A percentile compares a stretch with the other conserved stretches of the same genome.
phyloP scores from a whole-genome alignment of 192 early-diverging fungal genomes.

The Coemansia sp. region DNA sequence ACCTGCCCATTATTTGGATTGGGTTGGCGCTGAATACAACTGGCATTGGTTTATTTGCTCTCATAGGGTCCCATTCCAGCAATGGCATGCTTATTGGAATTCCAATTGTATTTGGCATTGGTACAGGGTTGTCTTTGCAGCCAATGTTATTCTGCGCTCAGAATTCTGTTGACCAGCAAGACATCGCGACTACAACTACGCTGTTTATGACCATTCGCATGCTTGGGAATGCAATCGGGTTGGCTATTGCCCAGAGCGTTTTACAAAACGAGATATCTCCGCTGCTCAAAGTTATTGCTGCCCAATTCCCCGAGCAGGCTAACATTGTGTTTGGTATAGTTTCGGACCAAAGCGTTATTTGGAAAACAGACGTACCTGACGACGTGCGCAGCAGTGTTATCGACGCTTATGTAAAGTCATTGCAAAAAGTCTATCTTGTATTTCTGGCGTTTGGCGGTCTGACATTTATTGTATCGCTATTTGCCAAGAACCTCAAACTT shows the following conservation, averaged over 20 bases:
- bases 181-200: slow-evolving; percentile 69
- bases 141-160: slow-evolving; percentile 66
- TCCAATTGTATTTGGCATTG: slow-evolving; percentile 67
- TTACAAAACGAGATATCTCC: slow-evolving; percentile 40
- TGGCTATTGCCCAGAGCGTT: slow-evolving; percentile 58
- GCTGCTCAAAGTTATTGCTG: slow-evolving; percentile 20
- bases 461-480: slow-evolving; percentile 54
- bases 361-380: slow-evolving; percentile 20
- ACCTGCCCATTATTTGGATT: slow-evolving; percentile 62
- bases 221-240: slow-evolving; percentile 59
- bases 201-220: slow-evolving; percentile 62
- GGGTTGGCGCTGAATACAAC: slow-evolving; percentile 59
- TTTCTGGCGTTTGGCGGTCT: slow-evolving; percentile 55
- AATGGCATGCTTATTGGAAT: slow-evolving; percentile 62
- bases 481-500: slow-evolving; percentile 53
- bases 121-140: slow-evolving; percentile 71
- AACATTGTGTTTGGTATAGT: slow-evolving; percentile 43
- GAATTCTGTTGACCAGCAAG: slow-evolving; percentile 54
- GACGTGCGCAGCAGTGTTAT: slow-evolving; percentile 50
- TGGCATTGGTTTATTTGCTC: slow-evolving; percentile 61
- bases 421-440: slow-evolving; percentile 56
- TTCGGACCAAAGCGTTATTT: slow-evolving; percentile 38
- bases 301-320: slow-evolving; percentile 40
- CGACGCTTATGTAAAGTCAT: slow-evolving; percentile 57
- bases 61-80: slow-evolving; percentile 49